A percentile compares a stretch with the other conserved stretches of the same genome.
These are phyloP conservation scores for Petasospora fabianii DNA, from an alignment of 1,139 yeast species.

Conservation along the genomic window DNA sequence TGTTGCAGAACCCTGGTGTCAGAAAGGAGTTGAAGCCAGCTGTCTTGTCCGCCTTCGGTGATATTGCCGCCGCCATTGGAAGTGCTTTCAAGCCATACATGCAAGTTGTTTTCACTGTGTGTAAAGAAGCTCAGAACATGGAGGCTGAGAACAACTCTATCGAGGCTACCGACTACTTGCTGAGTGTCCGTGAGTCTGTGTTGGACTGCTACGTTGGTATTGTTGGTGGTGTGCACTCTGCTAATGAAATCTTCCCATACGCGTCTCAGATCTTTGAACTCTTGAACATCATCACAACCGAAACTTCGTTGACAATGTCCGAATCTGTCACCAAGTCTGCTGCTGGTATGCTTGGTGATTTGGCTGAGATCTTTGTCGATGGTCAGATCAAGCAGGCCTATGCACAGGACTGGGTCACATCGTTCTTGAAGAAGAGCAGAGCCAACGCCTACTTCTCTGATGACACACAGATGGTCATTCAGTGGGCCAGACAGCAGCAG, in stretches of 20 bases:
- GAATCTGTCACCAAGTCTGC: conserved; percentile 74
- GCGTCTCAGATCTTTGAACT: conserved; percentile 70
- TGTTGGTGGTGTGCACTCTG: conserved; percentile 78
- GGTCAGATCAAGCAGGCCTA: conserved; percentile 68
- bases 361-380: conserved; percentile 80
- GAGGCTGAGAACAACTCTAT: conserved; percentile 53
- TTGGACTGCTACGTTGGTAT: conserved; percentile 95
- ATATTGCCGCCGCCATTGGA: conserved; percentile 88
- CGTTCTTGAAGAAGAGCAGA: conserved; percentile 72
- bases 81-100: conserved; percentile 69
- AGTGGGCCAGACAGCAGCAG: conserved; percentile 89
- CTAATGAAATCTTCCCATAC: conserved; percentile 64
- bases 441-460: conserved; percentile 56
- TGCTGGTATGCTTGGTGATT: conserved; percentile 88
- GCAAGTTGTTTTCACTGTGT: conserved; percentile 67
- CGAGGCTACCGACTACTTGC: conserved; percentile 76
- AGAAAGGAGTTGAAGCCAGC: conserved; percentile 83
- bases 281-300: conserved; percentile 55
- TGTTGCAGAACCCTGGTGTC: conserved; percentile 61
- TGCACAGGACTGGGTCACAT: conserved; percentile 72
- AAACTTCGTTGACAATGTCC: conserved; percentile 52
- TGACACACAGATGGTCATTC: conserved; percentile 80
- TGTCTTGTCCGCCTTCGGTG: conserved; percentile 93
- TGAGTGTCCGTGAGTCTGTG: conserved; percentile 75
- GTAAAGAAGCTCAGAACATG: conserved; percentile 41